A percentile compares a stretch with the other conserved stretches of the same genome.
These are phyloP conservation scores for Erodium texanum DNA, from an alignment of 441 rosid species.

Conservation along the genomic window DNA sequence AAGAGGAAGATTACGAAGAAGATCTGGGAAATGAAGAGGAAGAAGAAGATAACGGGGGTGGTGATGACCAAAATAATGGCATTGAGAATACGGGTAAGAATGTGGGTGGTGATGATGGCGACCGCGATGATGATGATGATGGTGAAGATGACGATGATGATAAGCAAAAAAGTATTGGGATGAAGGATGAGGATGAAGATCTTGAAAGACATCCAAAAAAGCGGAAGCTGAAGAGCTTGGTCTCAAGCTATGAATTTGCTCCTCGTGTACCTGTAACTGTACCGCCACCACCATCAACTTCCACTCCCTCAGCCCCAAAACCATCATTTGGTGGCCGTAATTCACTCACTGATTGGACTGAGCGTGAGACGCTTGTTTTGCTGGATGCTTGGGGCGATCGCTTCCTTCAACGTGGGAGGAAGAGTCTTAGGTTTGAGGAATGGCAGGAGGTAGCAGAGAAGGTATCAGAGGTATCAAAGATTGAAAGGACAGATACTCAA, in stretches of 20 bases:
- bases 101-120: slow-evolving; percentile 29
- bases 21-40: slow-evolving; percentile 30
- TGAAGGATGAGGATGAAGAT: slow-evolving; percentile 24
- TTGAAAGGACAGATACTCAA: slow-evolving; percentile 66
- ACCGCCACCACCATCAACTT: slow-evolving; percentile 7
- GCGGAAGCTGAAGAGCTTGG: slow-evolving; percentile 62
- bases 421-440: slow-evolving; percentile 82
- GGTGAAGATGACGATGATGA: slow-evolving; percentile 21
- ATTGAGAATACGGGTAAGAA: slow-evolving; percentile 25
- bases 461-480: slow-evolving; percentile 63
- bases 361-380: slow-evolving; percentile 70
- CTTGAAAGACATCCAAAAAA: slow-evolving; percentile 55
- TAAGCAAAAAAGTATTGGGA: slow-evolving; percentile 22
- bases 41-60: slow-evolving; percentile 34
- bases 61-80: slow-evolving; percentile 31
- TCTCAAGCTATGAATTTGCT: slow-evolving; percentile 67
- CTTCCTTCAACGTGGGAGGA: slow-evolving; percentile 67
- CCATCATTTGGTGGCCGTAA: slow-evolving; percentile 53
- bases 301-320: slow-evolving; percentile 25
- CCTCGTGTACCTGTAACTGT: slow-evolving; percentile 47
- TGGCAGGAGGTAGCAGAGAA: slow-evolving; percentile 97
- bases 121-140: slow-evolving; percentile 27
- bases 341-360: slow-evolving; percentile 72
- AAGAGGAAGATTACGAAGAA: slow-evolving; percentile 25
- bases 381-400: slow-evolving; percentile 88